These are phyloP conservation scores for Fusarium bactridioides DNA, from an alignment of 2,329 filamentous ascomycete species.

Conservation along the genomic window DNA sequence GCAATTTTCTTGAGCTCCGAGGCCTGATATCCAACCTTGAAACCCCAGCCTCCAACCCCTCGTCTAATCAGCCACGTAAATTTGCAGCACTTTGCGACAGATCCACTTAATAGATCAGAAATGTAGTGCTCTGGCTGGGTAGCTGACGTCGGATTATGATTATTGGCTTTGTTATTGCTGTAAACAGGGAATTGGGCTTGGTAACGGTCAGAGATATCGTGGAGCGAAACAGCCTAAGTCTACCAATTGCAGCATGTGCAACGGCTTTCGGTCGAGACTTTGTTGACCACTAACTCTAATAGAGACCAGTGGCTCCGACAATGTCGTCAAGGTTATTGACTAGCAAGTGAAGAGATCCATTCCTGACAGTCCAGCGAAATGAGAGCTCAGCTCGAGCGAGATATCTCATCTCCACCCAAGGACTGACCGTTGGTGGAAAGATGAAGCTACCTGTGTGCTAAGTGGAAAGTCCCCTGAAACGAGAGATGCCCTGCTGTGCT, in stretches of 20 bases:
- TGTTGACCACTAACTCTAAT: constrained; percentile 1
- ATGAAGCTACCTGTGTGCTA: constrained; percentile 20
- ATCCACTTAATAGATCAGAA: constrained; percentile 19
- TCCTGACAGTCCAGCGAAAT: constrained; percentile 23
- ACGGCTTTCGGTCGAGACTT: constrained; percentile 3
- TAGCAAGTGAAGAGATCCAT: constrained; percentile 21
- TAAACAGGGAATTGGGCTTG: constrained; percentile 32
- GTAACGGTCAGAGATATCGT: constrained; percentile 23
- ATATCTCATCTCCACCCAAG: constrained; percentile 27
- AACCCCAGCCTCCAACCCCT: constrained; percentile 37
- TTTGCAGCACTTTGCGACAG: constrained; percentile 28
- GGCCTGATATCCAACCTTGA: not conserved
- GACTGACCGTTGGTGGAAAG: constrained; percentile 33
- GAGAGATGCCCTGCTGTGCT: constrained; percentile 30
- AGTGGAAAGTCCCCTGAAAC: constrained; percentile 33
- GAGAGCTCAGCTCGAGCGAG: constrained; percentile 28
- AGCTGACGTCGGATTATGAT: constrained; percentile 26
- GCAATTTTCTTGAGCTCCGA: not conserved
- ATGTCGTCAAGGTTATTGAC: constrained; percentile 16
- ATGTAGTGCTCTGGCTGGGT: constrained; percentile 18
- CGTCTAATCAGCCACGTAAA: constrained; percentile 40
- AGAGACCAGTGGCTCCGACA: constrained; percentile 1
- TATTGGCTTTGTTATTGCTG: constrained; percentile 23
- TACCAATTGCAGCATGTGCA: constrained; percentile 6
- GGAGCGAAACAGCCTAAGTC: constrained; percentile 8